Conservation (phyloP, 2,329 filamentous ascomycete genomes). For the Fusarium albidum region DNA sequence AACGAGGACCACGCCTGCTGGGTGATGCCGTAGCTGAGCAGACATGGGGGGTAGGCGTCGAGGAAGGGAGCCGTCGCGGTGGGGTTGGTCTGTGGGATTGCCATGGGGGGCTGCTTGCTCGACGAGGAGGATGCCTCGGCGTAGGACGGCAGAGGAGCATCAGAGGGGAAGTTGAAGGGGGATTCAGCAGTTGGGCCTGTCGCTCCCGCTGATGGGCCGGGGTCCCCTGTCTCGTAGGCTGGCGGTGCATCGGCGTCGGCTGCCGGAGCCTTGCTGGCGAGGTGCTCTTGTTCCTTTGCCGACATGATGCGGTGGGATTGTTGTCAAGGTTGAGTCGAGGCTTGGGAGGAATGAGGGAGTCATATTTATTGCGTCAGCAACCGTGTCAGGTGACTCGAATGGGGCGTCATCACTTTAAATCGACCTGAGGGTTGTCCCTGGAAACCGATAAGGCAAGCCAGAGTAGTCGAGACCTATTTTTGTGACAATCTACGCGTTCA, state of each 20-base stretch:
- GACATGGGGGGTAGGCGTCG: slow-evolving; percentile 46
- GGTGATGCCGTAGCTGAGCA: slow-evolving; percentile 50
- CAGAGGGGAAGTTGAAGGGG: slow-evolving; percentile 52
- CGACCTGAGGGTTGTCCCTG: too few species aligned
- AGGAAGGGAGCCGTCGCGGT: slow-evolving; percentile 50
- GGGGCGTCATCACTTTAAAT: too few species aligned
- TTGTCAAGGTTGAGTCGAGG: too few species aligned
- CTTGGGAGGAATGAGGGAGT: too few species aligned
- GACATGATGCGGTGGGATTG: slow-evolving; percentile 7
- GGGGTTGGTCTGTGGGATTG: slow-evolving; percentile 50
- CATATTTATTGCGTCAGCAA: too few species aligned
- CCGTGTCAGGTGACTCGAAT: too few species aligned
- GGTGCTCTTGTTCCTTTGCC: slow-evolving; percentile 25
- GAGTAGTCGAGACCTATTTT: too few species aligned
- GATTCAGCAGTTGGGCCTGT: slow-evolving; percentile 42
- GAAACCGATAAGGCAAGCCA: too few species aligned
- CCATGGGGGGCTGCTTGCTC: slow-evolving; percentile 44
- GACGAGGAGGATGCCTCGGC: slow-evolving; percentile 25
- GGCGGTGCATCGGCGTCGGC: slow-evolving; percentile 7
- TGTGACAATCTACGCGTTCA: too few species aligned
- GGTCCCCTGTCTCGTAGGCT: slow-evolving; percentile 9
- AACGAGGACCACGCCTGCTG: slow-evolving; percentile 46
- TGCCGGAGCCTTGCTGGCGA: background rate
- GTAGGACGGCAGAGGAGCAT: slow-evolving; percentile 43
- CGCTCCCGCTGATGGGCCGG: background rate